Evolutionary conservation across 345 rosid genomes (phyloP), one percentile per base, ranked within the genome.

Genomic region (Carallia brachiata): DNA sequence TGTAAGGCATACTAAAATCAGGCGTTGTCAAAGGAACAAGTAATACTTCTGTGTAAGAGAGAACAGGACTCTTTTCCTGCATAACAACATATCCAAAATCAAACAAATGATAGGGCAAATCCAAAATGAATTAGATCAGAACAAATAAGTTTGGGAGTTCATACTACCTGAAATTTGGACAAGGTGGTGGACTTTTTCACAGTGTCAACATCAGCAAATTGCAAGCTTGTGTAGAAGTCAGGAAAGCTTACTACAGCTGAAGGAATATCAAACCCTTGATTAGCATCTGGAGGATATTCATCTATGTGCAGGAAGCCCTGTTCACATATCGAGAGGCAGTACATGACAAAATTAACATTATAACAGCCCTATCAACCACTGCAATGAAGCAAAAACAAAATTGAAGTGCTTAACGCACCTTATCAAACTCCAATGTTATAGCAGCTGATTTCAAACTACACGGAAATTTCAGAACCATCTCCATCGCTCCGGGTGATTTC

Each of bases 1-100:
- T 96, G 84, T 96, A 92, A 57, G 97, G 99, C 99, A 92, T 92
- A 87, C 97, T 96, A 76, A 92, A 96, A 81, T 96, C 98, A 78
- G 99, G 97, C 54, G 98, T 92, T 69, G 95, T 92, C 79, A 96
- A 78, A 63, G 97, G 98, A 55, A 87, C 94, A 12, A 92, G 96
- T 73, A 92, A 76, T 63, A 87, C 94, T 92, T 96, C 98, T 2
- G 98, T 92, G 80, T 92, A 96, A 37, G 90, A 80, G 73, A 84
- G 81, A 71, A 92, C 84, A 52, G 73, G 82, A 44, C 80, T 81
- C 34, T 62, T 88, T 73, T 82, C 94, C 99, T 90, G 91, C 81
- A 85, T 71, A 70, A 62, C 12, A 69, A 53, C 36, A 56, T 55
- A 68, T 70, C 17, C 59, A 80, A 30, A 61, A 69, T 7, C 10